Percentiles rank a stretch among this genome's conserved stretches.
Evolutionary conservation across 169 alveolate genomes (phyloP).

Genomic region (Babesia gibsoni): DNA sequence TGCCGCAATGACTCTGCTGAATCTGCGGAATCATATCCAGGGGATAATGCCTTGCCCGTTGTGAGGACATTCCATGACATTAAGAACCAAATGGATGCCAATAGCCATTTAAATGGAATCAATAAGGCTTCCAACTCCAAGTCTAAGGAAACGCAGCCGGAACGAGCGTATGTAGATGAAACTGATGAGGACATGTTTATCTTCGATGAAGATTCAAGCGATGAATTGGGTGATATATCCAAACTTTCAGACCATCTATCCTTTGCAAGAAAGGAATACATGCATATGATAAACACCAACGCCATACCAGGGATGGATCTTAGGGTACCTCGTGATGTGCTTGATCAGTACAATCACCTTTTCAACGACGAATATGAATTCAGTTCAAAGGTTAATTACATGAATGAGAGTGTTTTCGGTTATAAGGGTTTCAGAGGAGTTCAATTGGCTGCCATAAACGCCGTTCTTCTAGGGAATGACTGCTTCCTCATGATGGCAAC

Average conservation of each 20-base stretch:
- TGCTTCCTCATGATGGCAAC: constrained; percentile 92
- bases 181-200: background rate
- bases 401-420: constrained; percentile 49
- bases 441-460: constrained; percentile 89
- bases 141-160: no score
- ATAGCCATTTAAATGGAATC: no score
- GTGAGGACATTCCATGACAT: background rate
- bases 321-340: constrained; percentile 12
- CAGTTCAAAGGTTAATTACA: constrained; percentile 26
- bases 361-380: constrained; percentile 30
- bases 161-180: no score
- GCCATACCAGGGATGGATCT: constrained; percentile 31
- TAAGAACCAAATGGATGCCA: no score
- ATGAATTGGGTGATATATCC: constrained; percentile 32
- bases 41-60: background rate
- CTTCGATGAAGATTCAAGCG: background rate
- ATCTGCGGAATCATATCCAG: no score
- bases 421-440: constrained; percentile 77
- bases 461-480: constrained; percentile 83
- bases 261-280: constrained; percentile 20
- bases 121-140: no score
- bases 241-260: constrained; percentile 36
- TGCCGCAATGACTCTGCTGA: no score
- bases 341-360: constrained; percentile 7
- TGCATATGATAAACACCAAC: constrained; percentile 30